Percentiles rank a stretch among this genome's conserved stretches.
Conservation (phyloP, 345 rosid species). For the Brassica juncea region DNA sequence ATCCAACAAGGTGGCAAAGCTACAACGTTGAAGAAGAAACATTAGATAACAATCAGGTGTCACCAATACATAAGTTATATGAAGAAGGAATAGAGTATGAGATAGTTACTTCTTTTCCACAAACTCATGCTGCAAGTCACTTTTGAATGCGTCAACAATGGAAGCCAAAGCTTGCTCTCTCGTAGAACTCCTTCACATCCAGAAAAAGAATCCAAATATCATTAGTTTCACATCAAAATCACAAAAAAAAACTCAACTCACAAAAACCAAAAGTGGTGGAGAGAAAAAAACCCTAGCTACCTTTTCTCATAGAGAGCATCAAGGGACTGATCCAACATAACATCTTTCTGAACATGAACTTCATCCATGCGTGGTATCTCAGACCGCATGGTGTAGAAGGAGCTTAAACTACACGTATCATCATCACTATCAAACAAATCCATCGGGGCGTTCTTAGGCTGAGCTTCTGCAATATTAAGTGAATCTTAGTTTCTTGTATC, state of each 20-base stretch:
- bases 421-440: conserved; percentile 73
- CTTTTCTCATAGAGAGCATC: conserved; percentile 86
- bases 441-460: conserved; percentile 34
- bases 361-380: conserved; percentile 61
- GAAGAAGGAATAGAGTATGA: not conserved
- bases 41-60: conserved; percentile 6
- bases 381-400: conserved; percentile 63
- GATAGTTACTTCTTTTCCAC: conserved; percentile 69
- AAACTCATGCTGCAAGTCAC: conserved; percentile 67
- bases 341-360: conserved; percentile 62
- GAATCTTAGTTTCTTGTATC: not conserved
- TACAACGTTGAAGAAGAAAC: conserved; percentile 35
- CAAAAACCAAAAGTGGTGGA: not conserved
- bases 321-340: conserved; percentile 69
- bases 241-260: not conserved
- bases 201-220: conserved; percentile 12
- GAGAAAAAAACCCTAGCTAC: conserved; percentile 30
- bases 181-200: conserved; percentile 66
- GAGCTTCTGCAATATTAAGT: conserved; percentile 24
- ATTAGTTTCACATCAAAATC: not conserved
- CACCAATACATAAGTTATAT: not conserved
- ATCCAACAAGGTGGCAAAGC: conserved; percentile 83
- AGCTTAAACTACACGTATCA: conserved; percentile 74
- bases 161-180: conserved; percentile 75
- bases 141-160: conserved; percentile 72